Conservation (phyloP, 106 monocot genomes). For the Hemerocallis citrina region DNA sequence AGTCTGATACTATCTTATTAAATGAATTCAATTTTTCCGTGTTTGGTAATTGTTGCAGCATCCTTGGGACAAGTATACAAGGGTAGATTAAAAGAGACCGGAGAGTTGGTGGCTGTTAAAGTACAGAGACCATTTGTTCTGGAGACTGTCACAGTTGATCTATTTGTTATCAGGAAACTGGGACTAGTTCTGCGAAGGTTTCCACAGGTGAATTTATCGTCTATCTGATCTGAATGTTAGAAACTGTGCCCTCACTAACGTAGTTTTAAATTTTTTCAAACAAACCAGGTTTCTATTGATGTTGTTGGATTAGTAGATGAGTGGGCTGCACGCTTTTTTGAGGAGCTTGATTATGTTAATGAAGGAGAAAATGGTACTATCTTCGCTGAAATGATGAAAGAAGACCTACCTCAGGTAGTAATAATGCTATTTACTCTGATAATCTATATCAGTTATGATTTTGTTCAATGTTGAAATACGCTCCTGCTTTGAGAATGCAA, state of each 20-base stretch:
- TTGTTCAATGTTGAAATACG: not conserved
- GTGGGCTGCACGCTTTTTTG: constrained; percentile 98
- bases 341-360: constrained; percentile 99
- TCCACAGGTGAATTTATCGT: constrained; percentile 58
- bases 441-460: not conserved
- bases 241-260: constrained; percentile 1
- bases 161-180: constrained; percentile 86
- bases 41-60: constrained; percentile 35
- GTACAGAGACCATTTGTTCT: constrained; percentile 97
- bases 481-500: no score
- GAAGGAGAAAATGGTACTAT: constrained; percentile 95
- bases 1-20: not conserved
- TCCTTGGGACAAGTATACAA: constrained; percentile 99
- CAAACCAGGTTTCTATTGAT: constrained; percentile 74
- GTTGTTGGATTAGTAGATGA: constrained; percentile 99
- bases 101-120: constrained; percentile 94
- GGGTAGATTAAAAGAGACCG: constrained; percentile 87
- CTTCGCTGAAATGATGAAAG: constrained; percentile 98
- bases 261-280: constrained; percentile 4
- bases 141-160: constrained; percentile 93
- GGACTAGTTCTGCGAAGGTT: constrained; percentile 78
- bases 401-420: constrained; percentile 93
- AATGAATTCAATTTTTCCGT: not conserved
- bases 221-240: constrained; percentile 1
- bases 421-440: not conserved